A percentile compares a stretch with the other conserved stretches of the same genome.
These are phyloP conservation scores for Carnegiea gigantea DNA, from an alignment of 179 eudicot genomes.

Conservation along the genomic window DNA sequence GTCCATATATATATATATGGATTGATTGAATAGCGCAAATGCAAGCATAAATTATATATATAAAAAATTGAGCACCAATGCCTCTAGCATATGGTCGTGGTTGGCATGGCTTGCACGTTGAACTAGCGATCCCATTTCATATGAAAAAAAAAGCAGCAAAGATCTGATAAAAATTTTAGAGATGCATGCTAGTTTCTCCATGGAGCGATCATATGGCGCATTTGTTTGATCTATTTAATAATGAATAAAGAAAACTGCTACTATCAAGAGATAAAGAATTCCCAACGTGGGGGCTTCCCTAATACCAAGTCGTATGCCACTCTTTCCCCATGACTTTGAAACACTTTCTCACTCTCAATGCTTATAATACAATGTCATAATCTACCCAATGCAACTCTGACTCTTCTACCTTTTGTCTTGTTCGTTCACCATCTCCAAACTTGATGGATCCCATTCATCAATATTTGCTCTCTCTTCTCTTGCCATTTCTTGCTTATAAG, in stretches of 20 bases:
- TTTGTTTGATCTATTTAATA: not conserved
- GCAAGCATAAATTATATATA: too few species aligned
- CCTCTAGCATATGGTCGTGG: too few species aligned
- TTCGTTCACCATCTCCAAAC: not conserved
- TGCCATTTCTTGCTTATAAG: conserved; percentile 24
- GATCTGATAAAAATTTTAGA: too few species aligned
- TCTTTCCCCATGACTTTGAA: conserved; percentile 26
- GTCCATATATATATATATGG: too few species aligned
- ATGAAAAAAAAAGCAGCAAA: not conserved
- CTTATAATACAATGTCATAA: not conserved
- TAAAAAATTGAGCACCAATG: too few species aligned
- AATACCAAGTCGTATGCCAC: conserved; percentile 29
- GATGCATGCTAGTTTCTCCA: not conserved
- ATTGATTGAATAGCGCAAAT: too few species aligned
- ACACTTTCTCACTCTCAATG: conserved; percentile 3
- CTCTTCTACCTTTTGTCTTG: not conserved
- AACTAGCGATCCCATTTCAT: not conserved
- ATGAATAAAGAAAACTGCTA: not conserved
- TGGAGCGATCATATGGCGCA: not conserved
- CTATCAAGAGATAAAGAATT: not conserved
- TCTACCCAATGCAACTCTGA: conserved; percentile 12
- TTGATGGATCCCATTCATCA: conserved; percentile 26
- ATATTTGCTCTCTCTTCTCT: conserved; percentile 23
- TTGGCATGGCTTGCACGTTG: too few species aligned
- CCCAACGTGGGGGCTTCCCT: not conserved